Evolutionary conservation across 2,329 filamentous ascomycete species (phyloP).

Genomic region (Pseudogymnoascus verrucosus): DNA sequence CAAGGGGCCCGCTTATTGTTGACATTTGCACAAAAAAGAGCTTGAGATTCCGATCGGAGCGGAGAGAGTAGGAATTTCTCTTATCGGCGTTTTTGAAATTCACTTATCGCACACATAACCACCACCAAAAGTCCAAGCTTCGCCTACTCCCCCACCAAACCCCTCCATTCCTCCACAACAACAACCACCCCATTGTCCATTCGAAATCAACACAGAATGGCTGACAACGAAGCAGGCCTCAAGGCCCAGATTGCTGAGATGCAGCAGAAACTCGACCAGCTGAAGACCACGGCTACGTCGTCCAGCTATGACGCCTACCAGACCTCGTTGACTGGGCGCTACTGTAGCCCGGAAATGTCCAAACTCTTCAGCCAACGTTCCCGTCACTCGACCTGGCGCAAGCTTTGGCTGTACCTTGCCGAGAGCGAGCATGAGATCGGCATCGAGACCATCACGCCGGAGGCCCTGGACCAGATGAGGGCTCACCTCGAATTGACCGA

Average conservation of each 20-base stretch:
- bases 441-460: constrained; percentile 56
- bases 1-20: not conserved
- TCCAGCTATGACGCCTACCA: constrained; percentile 46
- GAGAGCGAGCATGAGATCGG: constrained; percentile 76
- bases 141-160: constrained; percentile 7
- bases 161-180: constrained; percentile 2
- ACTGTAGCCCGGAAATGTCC: constrained; percentile 68
- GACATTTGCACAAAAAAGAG: not conserved
- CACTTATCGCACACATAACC: constrained; percentile 6
- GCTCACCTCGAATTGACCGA: constrained; percentile 68
- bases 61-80: not conserved
- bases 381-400: constrained; percentile 70
- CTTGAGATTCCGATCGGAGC: constrained; percentile 1
- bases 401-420: constrained; percentile 78
- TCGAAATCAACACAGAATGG: constrained; percentile 1
- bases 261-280: constrained; percentile 2
- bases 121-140: constrained; percentile 3
- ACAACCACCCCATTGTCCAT: not conserved
- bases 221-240: constrained; percentile 5
- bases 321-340: constrained; percentile 63
- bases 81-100: constrained; percentile 4
- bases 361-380: constrained; percentile 71
- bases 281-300: constrained; percentile 16
- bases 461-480: constrained; percentile 71
- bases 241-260: not conserved